phyloP scores from a whole-genome alignment of 1,139 yeast genomes.

The Yamadazyma blattariae region DNA sequence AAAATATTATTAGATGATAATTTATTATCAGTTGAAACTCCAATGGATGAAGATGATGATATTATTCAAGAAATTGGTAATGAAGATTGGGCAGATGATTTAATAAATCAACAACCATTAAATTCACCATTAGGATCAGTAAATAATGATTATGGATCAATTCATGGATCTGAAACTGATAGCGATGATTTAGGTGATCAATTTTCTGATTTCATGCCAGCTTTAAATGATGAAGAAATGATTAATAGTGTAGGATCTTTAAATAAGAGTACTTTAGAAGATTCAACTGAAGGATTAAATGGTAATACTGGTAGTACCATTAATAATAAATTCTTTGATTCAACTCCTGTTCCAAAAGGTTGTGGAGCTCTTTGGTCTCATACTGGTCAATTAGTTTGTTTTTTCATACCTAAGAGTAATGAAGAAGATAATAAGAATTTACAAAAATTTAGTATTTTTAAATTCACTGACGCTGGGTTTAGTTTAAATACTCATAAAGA shows the following conservation, averaged over 20 bases:
- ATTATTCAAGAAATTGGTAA: conserved; percentile 33
- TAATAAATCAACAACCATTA: conserved; percentile 37
- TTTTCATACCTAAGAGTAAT: conserved; percentile 61
- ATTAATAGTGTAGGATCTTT: conserved; percentile 15
- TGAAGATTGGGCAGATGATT: conserved; percentile 47
- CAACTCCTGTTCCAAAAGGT: conserved; percentile 88
- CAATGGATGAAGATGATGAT: conserved; percentile 17
- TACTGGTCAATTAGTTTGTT: conserved; percentile 76
- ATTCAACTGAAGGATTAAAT: conserved; percentile 4
- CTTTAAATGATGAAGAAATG: conserved; percentile 26
- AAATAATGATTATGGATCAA: background rate
- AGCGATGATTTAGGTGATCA: conserved; percentile 28
- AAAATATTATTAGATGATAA: conserved; percentile 51
- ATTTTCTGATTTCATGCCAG: conserved; percentile 32
- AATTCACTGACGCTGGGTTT: conserved; percentile 40
- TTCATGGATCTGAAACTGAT: conserved; percentile 15
- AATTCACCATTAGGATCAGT: conserved; percentile 1
- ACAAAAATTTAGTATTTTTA: conserved; percentile 35
- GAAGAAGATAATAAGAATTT: conserved; percentile 26
- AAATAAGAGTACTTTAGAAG: conserved; percentile 16
- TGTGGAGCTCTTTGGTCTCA: conserved; percentile 91
- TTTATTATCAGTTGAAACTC: conserved; percentile 24
- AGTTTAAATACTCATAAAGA: conserved; percentile 20
- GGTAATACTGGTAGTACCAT: conserved; percentile 14
- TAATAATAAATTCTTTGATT: conserved; percentile 44